A percentile compares a stretch with the other conserved stretches of the same genome.
Conservation (phyloP, 108 stramenopile genomes). For the Stephanodiscus triporus region DNA sequence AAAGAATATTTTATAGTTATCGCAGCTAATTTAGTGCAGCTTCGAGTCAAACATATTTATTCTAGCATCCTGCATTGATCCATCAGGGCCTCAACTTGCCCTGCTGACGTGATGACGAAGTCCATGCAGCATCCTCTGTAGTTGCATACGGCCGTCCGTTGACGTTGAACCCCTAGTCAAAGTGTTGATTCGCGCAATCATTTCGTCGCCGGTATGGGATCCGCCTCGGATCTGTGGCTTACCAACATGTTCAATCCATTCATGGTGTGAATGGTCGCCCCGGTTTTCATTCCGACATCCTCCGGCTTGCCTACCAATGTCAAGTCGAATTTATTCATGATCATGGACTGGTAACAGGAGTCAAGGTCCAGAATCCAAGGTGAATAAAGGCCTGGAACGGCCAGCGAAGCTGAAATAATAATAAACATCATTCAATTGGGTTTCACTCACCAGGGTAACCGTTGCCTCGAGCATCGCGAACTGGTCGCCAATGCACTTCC, state of each 20-base stretch:
- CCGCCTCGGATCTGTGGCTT: slow-evolving; percentile 47
- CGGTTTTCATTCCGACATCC: slow-evolving; percentile 95
- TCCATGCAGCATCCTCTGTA: slow-evolving; percentile 56
- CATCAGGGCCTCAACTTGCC: slow-evolving; percentile 32
- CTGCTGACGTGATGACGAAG: slow-evolving; percentile 24
- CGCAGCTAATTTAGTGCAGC: not conserved
- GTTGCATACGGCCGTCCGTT: slow-evolving; percentile 64
- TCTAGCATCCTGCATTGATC: not conserved
- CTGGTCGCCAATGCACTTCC: slow-evolving; percentile 97
- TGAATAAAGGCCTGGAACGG: not conserved
- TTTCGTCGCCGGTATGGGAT: slow-evolving; percentile 55
- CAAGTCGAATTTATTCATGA: slow-evolving; percentile 85
- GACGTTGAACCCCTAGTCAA: slow-evolving; percentile 67
- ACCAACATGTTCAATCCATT: slow-evolving; percentile 89
- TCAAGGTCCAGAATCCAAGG: not conserved
- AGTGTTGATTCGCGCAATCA: slow-evolving; percentile 85
- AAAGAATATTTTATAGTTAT: not conserved
- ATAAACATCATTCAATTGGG: too few relatives aligned
- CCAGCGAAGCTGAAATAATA: not conserved
- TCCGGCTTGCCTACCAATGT: slow-evolving; percentile 74
- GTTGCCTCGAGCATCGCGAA: slow-evolving; percentile 95
- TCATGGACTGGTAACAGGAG: slow-evolving; percentile 51
- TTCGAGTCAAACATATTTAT: not conserved
- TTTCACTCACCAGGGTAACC: slow-evolving; percentile 90
- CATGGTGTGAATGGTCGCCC: slow-evolving; percentile 96